phyloP scores from a whole-genome alignment of 192 early-diverging fungal species.

The Phlyctochytrium arcticum region DNA sequence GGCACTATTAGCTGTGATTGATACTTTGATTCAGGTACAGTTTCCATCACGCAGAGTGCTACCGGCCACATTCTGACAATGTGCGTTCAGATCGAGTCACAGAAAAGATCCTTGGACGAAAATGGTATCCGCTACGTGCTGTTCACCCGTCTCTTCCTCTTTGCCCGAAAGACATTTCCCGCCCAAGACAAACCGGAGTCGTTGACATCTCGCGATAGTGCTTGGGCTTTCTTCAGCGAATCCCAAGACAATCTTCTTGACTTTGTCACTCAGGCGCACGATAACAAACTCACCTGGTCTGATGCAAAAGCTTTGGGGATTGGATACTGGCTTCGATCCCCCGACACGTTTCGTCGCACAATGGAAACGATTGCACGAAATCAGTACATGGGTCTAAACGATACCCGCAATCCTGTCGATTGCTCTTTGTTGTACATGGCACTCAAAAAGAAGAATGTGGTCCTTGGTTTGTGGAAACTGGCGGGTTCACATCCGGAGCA shows the following conservation, averaged over 20 bases:
- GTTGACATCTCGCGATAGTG: conserved; percentile 56
- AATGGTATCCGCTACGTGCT: conserved; percentile 84
- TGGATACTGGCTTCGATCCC: conserved; percentile 80
- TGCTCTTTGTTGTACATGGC: conserved; percentile 89
- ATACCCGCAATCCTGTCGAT: conserved; percentile 70
- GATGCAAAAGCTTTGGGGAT: conserved; percentile 79
- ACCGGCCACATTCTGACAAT: neutral
- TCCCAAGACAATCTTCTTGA: conserved; percentile 80
- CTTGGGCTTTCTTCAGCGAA: conserved; percentile 85
- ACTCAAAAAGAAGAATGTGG: conserved; percentile 81
- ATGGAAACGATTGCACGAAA: conserved; percentile 88
- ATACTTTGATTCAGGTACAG: conserved; percentile 61
- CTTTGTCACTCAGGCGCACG: conserved; percentile 40
- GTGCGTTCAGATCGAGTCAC: conserved; percentile 59
- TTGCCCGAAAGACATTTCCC: conserved; percentile 25
- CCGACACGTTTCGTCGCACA: conserved; percentile 60
- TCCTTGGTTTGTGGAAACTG: conserved; percentile 87
- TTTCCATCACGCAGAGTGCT: too few species aligned
- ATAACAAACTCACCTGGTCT: conserved; percentile 70
- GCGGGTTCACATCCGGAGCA: conserved; percentile 81
- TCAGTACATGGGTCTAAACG: conserved; percentile 63
- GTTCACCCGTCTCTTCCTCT: conserved; percentile 64
- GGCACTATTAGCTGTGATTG: conserved; percentile 71
- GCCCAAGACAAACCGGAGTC: neutral
- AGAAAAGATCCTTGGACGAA: conserved; percentile 71